Evolutionary conservation across 305 asterid species (phyloP).

Genomic region (Solanum hybrid): DNA sequence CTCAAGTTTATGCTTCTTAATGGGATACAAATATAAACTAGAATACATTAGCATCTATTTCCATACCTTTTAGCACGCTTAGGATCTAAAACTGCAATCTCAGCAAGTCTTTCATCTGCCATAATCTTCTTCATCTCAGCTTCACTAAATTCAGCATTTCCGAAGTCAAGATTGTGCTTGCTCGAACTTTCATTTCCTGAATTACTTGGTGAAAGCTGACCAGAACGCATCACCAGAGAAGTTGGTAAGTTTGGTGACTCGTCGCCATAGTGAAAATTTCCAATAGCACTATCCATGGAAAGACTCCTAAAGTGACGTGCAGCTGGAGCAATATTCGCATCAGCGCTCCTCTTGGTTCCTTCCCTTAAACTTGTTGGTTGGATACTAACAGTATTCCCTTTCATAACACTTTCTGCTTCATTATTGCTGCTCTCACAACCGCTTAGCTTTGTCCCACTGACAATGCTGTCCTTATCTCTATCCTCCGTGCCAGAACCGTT

Average conservation of each 20-base stretch:
- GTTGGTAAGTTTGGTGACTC: slow-evolving; percentile 36
- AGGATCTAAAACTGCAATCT: slow-evolving; percentile 69
- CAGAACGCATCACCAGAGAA: slow-evolving; percentile 21
- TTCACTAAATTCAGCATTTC: slow-evolving; percentile 63
- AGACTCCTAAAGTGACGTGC: slow-evolving; percentile 69
- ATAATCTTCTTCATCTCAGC: slow-evolving; percentile 66
- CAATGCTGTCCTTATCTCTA: slow-evolving; percentile 27
- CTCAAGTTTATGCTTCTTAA: not conserved
- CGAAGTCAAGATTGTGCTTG: slow-evolving; percentile 43
- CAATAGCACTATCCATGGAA: slow-evolving; percentile 77
- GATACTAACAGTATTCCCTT: slow-evolving; percentile 3
- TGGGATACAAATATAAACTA: not conserved
- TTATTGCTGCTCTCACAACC: slow-evolving; percentile 23
- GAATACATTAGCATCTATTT: not conserved
- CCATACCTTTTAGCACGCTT: slow-evolving; percentile 75
- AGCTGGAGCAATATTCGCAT: slow-evolving; percentile 43
- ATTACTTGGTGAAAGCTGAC: slow-evolving; percentile 53
- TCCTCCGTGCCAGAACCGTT: slow-evolving; percentile 19
- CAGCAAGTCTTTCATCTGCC: slow-evolving; percentile 78
- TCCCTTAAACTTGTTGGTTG: slow-evolving; percentile 23
- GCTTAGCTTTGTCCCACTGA: slow-evolving; percentile 14
- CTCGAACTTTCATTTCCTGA: slow-evolving; percentile 35
- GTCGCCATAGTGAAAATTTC: slow-evolving; percentile 42
- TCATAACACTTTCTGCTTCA: slow-evolving; percentile 28
- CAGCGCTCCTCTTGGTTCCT: slow-evolving; percentile 46